Base-by-base conservation (phyloP, 352 stramenopile genomes). In the Albugo laibachii region DNA sequence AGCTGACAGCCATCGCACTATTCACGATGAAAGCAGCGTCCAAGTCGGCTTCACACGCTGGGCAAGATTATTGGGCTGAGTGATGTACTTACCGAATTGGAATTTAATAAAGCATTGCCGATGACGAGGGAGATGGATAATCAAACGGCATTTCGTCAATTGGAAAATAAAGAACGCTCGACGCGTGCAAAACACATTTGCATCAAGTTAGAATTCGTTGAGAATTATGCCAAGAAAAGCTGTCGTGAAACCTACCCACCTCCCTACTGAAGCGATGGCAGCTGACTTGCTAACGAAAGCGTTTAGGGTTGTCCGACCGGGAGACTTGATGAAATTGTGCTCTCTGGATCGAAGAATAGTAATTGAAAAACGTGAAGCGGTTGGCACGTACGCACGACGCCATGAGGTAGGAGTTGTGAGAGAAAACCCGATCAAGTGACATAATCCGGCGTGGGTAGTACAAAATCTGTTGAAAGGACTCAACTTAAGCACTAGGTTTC, bases 21-120 rank as follows among this genome's bases (percentile, higher is more conserved):
- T 62, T 35, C 1, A 61, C 53, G 0, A 61, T 56, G 36, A 53
- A 62, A 41, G 43, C 56, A 1, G 52, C 58, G 27, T 59, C 53
- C 18, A 46, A 54, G 4, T 35, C 52, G 0, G 52, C 47, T 5
- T 47, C 52, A 10, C 34, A 49, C 16, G 52, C 18, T 1, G 41
- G 37, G 5, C 10, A 31, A 43, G 44, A n/a, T 24, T 48, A 14
- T 15, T 55, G 6, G 48, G 0, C 5, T 61, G 11, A 3, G 41
- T 15, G 1, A 51, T 52, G 40, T 40, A 54, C 34, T 49, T 48
- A 16, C 2, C 14, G 47, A 62, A 15, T 12, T 55, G 15, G 43
- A 42, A 0, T 1, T 53, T 13, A 11, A 12, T 0, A 36, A 48
- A 20, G 36, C 11, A 31, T 6, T 20, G 21, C 52, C 47, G 14